Base-by-base conservation (phyloP, 805 yeast species). In the Pichia californica region DNA sequence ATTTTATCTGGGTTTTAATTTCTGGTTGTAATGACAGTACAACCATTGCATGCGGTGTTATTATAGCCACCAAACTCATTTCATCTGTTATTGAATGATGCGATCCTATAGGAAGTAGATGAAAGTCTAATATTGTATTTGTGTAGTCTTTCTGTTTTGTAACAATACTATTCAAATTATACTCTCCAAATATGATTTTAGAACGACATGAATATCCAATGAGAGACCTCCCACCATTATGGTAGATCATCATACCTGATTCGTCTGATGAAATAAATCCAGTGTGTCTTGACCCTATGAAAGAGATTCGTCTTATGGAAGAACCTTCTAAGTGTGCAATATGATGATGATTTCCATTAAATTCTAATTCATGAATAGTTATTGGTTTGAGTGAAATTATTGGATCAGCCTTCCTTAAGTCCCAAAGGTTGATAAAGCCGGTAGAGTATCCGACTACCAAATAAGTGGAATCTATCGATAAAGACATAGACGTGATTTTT, bases 341-440 rank as follows among this genome's bases (percentile, higher is more conserved):
- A 48, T 50, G 47, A 32, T 42, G 30, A 42, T 55, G 43, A 6
- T 52, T 45, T 9, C 63, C 41, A 43, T 48, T 41, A 21, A 36
- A 40, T 19, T 46, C 41, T 4, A 52, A 38, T 26, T 59, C 59
- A 13, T 48, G 48, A 20, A 51, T 51, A 0, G 59, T 51, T 7
- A 61, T 50, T 2, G 71, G 67, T 3, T 56, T 44, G 9, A 64
- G 56, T 31, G 53, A 53, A 31, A 66, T 38, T n/a, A 53, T 39
- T 7, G 67, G 68, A 9, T 40, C 43, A 20, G 58, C 60, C 26
- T 57, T 61, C 13, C 57, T 50, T 23, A 82, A 52, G 48, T 84
- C 80, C 95, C 96, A 91, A 2, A 85, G 52, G 25, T 71, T 64
- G 2, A 89, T 70, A 42, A 67, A 68, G 0, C 97, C 98, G 19